Evolutionary conservation across 2,329 filamentous ascomycete genomes (phyloP), one percentile per base, ranked within the genome.

Genomic region (Coccinonectria pachysandricola): DNA sequence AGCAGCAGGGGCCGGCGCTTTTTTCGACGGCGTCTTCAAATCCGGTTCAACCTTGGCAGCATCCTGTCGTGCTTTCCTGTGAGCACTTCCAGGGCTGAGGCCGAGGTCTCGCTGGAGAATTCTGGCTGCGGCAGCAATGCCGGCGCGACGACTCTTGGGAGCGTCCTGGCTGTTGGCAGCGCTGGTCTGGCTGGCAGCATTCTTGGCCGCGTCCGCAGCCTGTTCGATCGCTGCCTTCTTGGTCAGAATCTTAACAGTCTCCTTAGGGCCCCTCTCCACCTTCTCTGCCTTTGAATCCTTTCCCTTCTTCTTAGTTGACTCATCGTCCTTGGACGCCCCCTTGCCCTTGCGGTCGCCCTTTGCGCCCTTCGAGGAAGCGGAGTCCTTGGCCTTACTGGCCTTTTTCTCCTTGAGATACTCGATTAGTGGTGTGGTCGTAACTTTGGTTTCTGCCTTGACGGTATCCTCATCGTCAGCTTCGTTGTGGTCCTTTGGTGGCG

Each of bases 381-480:
- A 59, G 30, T 79, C 73, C 42, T 75, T 77, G 12, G 52, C 59
- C 48, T 71, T 77, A 37, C 75, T 84, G 9, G 84, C 84, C 59
- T 93, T 95, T 59, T 92, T 94, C 53, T 95, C 87, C 39, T 81
- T 81, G 18, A 95, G 66, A 39, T 78, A 92, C 48, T 95, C 85
- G 28, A 96, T 82, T 27, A 98, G 59, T 0, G 91, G 91, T 0
- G 91, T 96, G 1, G 78, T 87, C 13, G 75, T 85, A 24, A 82
- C 66, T 45, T 83, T 81, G 18, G 53, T 36, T 26, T 70, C 68
- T 4, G 66, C 54, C 20, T 67, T 68, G 8, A 56, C 40, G 10
- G 57, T 35, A 7, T 59, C 58, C 4, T 35, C 46, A 5, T 54
- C 52, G 10, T 68, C 60, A 8, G 51, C 43, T n/a, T 72, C 54